These are phyloP conservation scores for Auricularia auricula-judae DNA, from an alignment of 768 basidiomycete species.

Conservation along the genomic window DNA sequence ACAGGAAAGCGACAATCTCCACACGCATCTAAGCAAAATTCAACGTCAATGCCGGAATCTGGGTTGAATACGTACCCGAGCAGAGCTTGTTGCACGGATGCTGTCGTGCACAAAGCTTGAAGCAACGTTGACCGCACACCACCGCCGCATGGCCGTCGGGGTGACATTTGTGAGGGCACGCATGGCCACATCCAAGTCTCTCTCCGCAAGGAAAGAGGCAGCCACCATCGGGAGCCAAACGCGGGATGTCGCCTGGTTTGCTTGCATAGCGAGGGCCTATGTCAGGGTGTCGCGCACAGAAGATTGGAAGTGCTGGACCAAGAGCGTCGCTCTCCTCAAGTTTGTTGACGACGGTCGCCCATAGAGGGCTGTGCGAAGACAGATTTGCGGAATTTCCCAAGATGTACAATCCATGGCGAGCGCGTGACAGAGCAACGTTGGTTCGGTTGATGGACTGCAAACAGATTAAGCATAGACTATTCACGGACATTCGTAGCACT, in stretches of 20 bases:
- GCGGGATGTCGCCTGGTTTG: conserved; percentile 38
- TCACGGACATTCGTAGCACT: neutral
- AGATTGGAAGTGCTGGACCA: conserved; percentile 44
- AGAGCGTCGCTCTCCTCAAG: conserved; percentile 36
- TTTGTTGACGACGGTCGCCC: conserved; percentile 47
- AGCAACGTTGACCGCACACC: conserved; percentile 37
- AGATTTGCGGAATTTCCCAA: conserved; percentile 56
- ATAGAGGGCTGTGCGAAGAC: conserved; percentile 40
- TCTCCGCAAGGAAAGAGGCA: conserved; percentile 47
- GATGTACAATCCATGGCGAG: conserved; percentile 62
- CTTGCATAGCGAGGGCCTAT: conserved; percentile 26
- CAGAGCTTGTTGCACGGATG: conserved; percentile 53
- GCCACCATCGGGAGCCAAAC: conserved; percentile 51
- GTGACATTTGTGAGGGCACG: conserved; percentile 58
- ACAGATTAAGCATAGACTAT: neutral
- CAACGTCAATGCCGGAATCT: conserved; percentile 4
- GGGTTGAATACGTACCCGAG: conserved; percentile 10
- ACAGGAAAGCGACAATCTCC: conserved; percentile 41
- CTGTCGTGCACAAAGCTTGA: conserved; percentile 36
- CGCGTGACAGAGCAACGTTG: conserved; percentile 60
- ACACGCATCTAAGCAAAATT: conserved; percentile 39
- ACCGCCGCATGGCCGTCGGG: conserved; percentile 42
- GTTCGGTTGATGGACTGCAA: conserved; percentile 22
- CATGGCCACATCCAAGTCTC: conserved; percentile 49
- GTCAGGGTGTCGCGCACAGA: conserved; percentile 45